phyloP scores from a whole-genome alignment of 2,329 filamentous ascomycete species.

The Teratosphaeriaceae sp. region DNA sequence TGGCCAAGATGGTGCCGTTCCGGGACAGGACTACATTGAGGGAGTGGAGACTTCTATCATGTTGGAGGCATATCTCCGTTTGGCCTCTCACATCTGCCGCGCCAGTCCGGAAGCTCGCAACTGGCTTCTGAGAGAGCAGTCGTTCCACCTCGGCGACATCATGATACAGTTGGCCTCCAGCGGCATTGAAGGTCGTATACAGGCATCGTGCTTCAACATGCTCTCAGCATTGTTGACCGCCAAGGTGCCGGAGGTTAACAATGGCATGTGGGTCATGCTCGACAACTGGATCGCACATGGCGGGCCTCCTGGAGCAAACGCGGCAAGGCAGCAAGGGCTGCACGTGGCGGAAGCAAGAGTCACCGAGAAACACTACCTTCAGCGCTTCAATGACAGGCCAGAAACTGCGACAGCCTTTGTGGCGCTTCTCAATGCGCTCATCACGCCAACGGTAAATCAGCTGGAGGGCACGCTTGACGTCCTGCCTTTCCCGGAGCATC shows the following conservation, averaged over 20 bases:
- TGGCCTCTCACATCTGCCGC: conserved; percentile 74
- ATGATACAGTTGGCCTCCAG: conserved; percentile 75
- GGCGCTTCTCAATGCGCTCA: conserved; percentile 64
- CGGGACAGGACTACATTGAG: conserved; percentile 47
- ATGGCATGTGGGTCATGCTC: conserved; percentile 71
- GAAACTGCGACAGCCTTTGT: conserved; percentile 65
- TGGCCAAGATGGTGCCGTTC: conserved; percentile 26
- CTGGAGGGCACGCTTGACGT: conserved; percentile 59
- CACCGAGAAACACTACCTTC: conserved; percentile 25
- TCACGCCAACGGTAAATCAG: conserved; percentile 58
- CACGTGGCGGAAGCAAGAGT: conserved; percentile 11
- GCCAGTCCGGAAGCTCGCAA: conserved; percentile 66
- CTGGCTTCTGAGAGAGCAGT: conserved; percentile 64
- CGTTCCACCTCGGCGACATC: conserved; percentile 63
- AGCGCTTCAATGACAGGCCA: conserved; percentile 22
- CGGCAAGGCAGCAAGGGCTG: conserved; percentile 11
- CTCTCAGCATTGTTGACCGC: conserved; percentile 68
- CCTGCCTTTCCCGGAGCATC: conserved; percentile 77
- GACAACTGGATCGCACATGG: conserved; percentile 70
- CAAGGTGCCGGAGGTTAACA: conserved; percentile 61
- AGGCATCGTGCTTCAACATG: conserved; percentile 77
- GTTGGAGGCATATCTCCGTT: conserved; percentile 85
- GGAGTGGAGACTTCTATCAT: conserved; percentile 95
- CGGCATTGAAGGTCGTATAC: conserved; percentile 66
- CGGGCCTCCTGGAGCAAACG: conserved; percentile 14